A percentile compares a stretch with the other conserved stretches of the same genome.
Conservation (phyloP, 441 rosid genomes). For the Omphalea diandra region DNA sequence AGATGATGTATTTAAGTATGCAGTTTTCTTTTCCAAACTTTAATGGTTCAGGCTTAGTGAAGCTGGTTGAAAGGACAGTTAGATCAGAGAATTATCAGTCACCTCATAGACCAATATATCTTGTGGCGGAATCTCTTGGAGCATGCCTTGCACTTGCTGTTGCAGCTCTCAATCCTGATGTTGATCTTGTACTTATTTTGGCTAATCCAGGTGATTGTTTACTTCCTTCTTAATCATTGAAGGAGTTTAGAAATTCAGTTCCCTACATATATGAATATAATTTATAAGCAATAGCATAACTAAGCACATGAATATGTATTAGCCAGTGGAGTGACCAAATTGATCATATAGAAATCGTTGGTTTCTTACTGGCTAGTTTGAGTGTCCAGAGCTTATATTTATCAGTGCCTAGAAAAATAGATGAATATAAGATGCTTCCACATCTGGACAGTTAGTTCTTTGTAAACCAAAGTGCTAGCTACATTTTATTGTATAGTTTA, state of each 20-base stretch:
- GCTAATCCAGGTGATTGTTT: conserved; percentile 69
- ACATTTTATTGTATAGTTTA: neutral
- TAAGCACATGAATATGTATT: neutral
- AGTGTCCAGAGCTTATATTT: too few species aligned
- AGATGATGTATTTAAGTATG: neutral
- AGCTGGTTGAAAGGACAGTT: conserved; percentile 62
- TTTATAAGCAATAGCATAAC: too few species aligned
- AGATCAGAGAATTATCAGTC: conserved; percentile 43
- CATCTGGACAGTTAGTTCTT: neutral
- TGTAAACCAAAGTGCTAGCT: neutral
- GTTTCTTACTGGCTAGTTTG: neutral
- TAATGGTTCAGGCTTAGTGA: conserved; percentile 54
- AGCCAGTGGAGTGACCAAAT: neutral
- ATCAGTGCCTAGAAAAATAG: neutral
- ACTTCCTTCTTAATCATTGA: neutral
- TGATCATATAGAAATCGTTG: neutral
- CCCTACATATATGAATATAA: too few species aligned
- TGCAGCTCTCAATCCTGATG: conserved; percentile 65
- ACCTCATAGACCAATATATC: conserved; percentile 76
- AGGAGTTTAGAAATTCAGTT: neutral
- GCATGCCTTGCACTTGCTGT: conserved; percentile 83
- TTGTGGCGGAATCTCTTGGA: conserved; percentile 87
- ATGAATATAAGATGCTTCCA: neutral
- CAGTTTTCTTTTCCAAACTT: neutral
- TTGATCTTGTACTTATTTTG: conserved; percentile 69